Base-by-base conservation (phyloP, 192 early-diverging fungal genomes). In the Gorgonomyces haynaldii region DNA sequence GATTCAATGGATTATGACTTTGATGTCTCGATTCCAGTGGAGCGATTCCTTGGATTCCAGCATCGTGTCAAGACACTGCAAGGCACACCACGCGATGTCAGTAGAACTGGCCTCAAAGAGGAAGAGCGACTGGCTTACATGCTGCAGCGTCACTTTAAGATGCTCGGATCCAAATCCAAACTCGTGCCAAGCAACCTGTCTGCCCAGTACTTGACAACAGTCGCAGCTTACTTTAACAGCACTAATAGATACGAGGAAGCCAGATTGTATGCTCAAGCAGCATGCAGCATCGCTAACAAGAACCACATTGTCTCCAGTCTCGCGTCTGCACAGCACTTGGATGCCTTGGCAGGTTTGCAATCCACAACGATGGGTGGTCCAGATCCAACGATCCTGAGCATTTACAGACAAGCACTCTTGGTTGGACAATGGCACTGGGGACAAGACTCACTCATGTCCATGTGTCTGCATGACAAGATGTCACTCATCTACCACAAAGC, bases 61-160 rank as follows among this genome's bases (percentile, higher is more conserved):
- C 48, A 60, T 4, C 30, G 55, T 17, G 37, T 58, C 12, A 72
- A 76, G 31, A 56, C 20, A 13, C 26, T 55, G 16, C 15, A 3
- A 1, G 53, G 40, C 9, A 17, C 26, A 9, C 26, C 21, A 24
- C 31, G 29, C 5, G 49, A 31, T 24, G 9, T 10, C 44, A 4
- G 37, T 9, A 9, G 15, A 8, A 35, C 0, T 12, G 21, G 44
- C 9, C 12, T 20, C 22, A 40, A 29, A 5, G 62, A 65, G 20
- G 74, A 74, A 17, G 65, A 66, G n/a, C 49, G 63, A 12, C 40
- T 61, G 9, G 63, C 68, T 0, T 76, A 76, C 46, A 28, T 59
- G 32, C 38, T 76, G 3, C 54, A 65, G 7, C 61, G 66, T 8
- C 74, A 76, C 50, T 70, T 76, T 37, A 61, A 61, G 26, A 43